These are phyloP conservation scores for Pseudogymnoascus sp. DNA, from an alignment of 2,329 filamentous ascomycete species.

Conservation along the genomic window DNA sequence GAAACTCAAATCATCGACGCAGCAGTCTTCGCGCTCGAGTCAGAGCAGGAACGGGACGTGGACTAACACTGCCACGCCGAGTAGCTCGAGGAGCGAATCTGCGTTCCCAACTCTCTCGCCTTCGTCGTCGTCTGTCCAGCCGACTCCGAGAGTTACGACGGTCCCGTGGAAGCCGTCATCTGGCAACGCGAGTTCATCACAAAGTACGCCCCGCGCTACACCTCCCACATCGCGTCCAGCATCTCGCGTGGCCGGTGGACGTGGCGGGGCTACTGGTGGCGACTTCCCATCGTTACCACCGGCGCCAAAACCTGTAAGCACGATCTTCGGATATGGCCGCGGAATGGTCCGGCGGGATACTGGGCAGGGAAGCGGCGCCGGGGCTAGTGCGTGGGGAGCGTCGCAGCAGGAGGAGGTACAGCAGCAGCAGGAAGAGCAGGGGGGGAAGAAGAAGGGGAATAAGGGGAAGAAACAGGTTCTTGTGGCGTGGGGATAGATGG, in stretches of 20 bases:
- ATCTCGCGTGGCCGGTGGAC: not conserved
- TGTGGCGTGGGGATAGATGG: slow-evolving; percentile 51
- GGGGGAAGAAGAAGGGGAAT: slow-evolving; percentile 48
- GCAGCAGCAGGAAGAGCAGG: slow-evolving; percentile 24
- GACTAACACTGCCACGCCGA: slow-evolving; percentile 35
- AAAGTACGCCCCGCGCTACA: slow-evolving; percentile 35
- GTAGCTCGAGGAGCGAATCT: not conserved
- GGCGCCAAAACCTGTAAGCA: slow-evolving; percentile 62
- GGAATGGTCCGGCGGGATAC: slow-evolving; percentile 50
- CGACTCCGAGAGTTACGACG: slow-evolving; percentile 34
- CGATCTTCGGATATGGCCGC: slow-evolving; percentile 56
- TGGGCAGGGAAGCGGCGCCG: slow-evolving; percentile 36
- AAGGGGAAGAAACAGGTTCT: slow-evolving; percentile 58
- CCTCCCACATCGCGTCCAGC: slow-evolving; percentile 25
- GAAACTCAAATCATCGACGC: slow-evolving; percentile 63
- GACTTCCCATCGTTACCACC: slow-evolving; percentile 78
- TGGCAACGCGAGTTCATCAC: slow-evolving; percentile 25
- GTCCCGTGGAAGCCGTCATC: slow-evolving; percentile 36
- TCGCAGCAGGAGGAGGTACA: slow-evolving; percentile 22
- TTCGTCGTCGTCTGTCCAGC: slow-evolving; percentile 24
- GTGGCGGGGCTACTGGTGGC: slow-evolving; percentile 37
- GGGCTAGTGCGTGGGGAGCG: slow-evolving; percentile 22
- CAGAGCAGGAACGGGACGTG: slow-evolving; percentile 49
- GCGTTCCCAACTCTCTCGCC: slow-evolving; percentile 1
- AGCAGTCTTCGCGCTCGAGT: slow-evolving; percentile 57